These are phyloP conservation scores for Rhodomyrtus tomentosa DNA, from an alignment of 345 rosid genomes.

Conservation along the genomic window DNA sequence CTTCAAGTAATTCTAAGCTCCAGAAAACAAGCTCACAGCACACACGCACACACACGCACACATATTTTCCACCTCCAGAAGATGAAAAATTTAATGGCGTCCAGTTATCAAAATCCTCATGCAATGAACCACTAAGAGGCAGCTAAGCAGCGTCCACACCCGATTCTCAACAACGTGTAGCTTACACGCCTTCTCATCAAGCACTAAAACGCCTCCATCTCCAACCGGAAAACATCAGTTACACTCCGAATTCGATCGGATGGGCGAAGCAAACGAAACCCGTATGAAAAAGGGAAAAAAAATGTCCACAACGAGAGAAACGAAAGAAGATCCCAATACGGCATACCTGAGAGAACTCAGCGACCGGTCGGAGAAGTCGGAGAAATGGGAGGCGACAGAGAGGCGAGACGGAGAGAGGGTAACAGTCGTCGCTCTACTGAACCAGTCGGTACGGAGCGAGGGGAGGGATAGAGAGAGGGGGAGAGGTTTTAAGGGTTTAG, in stretches of 20 bases:
- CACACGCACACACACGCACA: background rate
- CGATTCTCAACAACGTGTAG: background rate
- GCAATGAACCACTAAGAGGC: background rate
- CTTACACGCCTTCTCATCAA: background rate
- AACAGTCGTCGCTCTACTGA: background rate
- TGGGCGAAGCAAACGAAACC: background rate
- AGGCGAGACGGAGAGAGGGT: background rate
- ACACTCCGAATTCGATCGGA: background rate
- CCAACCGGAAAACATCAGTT: background rate
- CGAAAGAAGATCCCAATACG: background rate
- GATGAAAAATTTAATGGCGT: background rate
- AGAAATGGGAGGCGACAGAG: background rate
- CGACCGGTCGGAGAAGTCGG: background rate
- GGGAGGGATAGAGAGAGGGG: too few relatives aligned
- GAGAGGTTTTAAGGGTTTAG: background rate
- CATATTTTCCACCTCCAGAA: background rate
- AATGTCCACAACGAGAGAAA: background rate
- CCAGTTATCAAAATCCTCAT: background rate
- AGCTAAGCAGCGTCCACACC: background rate
- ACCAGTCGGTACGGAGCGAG: background rate
- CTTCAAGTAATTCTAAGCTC: background rate
- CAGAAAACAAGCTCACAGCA: background rate
- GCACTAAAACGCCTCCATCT: background rate
- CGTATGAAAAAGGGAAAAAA: background rate
- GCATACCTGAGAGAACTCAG: background rate